These are phyloP conservation scores for Leishmania lainsoni DNA, from an alignment of 208 protist species.

Conservation along the genomic window DNA sequence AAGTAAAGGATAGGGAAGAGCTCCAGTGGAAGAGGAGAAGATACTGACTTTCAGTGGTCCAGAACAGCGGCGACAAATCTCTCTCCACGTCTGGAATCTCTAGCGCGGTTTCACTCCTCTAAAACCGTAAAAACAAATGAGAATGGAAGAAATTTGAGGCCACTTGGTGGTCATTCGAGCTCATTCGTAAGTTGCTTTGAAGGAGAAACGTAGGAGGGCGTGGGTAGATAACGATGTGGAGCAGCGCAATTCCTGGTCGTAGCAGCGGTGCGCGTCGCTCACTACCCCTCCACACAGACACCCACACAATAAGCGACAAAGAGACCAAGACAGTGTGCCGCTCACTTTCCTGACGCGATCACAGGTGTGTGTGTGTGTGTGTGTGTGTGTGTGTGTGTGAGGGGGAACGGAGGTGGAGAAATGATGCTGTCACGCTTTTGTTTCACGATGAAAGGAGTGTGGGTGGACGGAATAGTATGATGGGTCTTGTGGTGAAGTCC, in stretches of 20 bases:
- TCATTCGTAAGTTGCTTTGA: neutral
- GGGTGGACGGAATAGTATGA: neutral
- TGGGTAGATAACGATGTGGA: neutral
- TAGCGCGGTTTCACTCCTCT: neutral
- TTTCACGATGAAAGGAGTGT: neutral
- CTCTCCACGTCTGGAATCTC: neutral
- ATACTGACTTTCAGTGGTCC: neutral
- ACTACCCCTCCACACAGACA: neutral
- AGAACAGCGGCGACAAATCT: neutral
- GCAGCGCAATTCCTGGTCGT: neutral
- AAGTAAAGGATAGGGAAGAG: neutral
- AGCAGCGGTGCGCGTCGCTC: neutral
- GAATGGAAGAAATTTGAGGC: neutral
- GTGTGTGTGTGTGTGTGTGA: neutral
- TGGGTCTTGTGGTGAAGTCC: neutral
- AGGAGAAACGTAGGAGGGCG: neutral
- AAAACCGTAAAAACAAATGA: neutral
- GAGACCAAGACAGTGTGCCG: neutral
- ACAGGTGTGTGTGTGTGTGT: neutral
- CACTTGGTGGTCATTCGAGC: neutral
- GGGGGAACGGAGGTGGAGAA: no score
- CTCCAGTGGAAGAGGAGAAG: neutral
- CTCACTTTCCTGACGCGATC: neutral
- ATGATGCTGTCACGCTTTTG: neutral
- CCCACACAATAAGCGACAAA: neutral